These are phyloP conservation scores for Pseudozyma thailandica DNA, from an alignment of 1,284 basidiomycete species.

Conservation along the genomic window DNA sequence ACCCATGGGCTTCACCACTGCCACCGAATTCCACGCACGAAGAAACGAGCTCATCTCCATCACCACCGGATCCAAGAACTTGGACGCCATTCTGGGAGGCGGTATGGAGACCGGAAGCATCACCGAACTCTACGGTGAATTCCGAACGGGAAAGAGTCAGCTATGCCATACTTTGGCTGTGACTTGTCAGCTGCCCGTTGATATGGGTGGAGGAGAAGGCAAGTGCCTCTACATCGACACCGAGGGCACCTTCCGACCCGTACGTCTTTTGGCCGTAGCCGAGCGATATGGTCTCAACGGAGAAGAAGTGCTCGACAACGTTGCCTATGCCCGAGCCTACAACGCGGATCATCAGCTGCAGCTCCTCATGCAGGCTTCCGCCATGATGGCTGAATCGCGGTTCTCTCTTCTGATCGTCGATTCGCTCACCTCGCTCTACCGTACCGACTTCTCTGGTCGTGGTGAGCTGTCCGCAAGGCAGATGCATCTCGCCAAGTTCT, in stretches of 20 bases:
- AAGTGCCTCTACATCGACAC: slow-evolving; percentile 99
- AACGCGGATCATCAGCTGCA: slow-evolving; percentile 97
- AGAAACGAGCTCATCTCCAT: slow-evolving; percentile 97
- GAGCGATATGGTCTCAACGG: slow-evolving; percentile 95
- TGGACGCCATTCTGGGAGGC: slow-evolving; percentile 94
- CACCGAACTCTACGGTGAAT: slow-evolving; percentile 98
- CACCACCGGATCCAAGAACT: slow-evolving; percentile 93
- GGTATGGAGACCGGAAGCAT: slow-evolving; percentile 99
- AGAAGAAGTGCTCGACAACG: slow-evolving; percentile 97
- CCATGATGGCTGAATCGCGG: slow-evolving; percentile 76
- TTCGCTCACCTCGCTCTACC: slow-evolving; percentile 93
- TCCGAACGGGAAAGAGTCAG: slow-evolving; percentile 97
- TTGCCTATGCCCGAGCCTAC: slow-evolving; percentile 97
- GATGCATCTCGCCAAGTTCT: slow-evolving; percentile 95
- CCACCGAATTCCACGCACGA: slow-evolving; percentile 91
- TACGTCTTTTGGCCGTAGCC: slow-evolving; percentile 90
- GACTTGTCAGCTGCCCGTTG: slow-evolving; percentile 93
- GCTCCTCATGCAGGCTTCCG: slow-evolving; percentile 88
- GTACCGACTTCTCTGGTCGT: slow-evolving; percentile 94
- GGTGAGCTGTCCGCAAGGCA: slow-evolving; percentile 96
- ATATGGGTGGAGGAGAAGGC: slow-evolving; percentile 98
- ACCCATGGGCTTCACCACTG: slow-evolving; percentile 96
- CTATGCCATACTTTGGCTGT: slow-evolving; percentile 98
- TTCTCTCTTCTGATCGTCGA: slow-evolving; percentile 97
- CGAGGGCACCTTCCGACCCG: slow-evolving; percentile 97